Conservation (phyloP, 2,329 filamentous ascomycete genomes). For the Metarhizium guizhouense region DNA sequence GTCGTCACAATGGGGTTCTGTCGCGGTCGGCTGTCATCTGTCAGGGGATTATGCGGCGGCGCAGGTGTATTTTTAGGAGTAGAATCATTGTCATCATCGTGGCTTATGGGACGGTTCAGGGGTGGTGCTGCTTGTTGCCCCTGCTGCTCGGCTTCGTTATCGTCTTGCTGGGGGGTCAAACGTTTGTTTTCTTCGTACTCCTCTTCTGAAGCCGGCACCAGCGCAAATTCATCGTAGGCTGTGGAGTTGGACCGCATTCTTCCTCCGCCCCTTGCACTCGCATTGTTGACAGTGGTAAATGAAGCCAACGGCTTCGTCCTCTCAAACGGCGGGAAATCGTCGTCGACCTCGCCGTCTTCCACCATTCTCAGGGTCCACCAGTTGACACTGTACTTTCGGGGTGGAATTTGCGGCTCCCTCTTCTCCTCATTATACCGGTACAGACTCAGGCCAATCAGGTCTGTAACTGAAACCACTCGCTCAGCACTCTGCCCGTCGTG, state of each 20-base stretch:
- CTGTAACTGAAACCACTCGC: conserved; percentile 60
- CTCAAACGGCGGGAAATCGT: conserved; percentile 73
- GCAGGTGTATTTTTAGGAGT: conserved; percentile 17
- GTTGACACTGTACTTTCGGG: conserved; percentile 66
- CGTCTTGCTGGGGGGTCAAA: conserved; percentile 56
- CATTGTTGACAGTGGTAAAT: conserved; percentile 77
- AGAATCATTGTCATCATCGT: conserved; percentile 7
- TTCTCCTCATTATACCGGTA: conserved; percentile 74
- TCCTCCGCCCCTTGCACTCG: conserved; percentile 56
- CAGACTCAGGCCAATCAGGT: conserved; percentile 72
- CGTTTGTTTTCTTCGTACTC: conserved; percentile 62
- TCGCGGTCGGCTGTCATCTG: conserved; percentile 27
- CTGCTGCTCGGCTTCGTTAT: conserved; percentile 41
- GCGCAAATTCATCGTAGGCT: conserved; percentile 73
- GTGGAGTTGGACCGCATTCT: conserved; percentile 60
- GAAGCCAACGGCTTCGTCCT: conserved; percentile 65
- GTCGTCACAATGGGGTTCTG: conserved; percentile 55
- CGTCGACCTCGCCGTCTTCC: conserved; percentile 75
- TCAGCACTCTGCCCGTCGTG: conserved; percentile 56
- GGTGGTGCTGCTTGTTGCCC: conserved; percentile 3
- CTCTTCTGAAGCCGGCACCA: conserved; percentile 61
- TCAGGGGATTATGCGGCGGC: conserved; percentile 21
- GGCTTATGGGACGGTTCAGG: not conserved
- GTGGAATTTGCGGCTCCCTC: conserved; percentile 54
- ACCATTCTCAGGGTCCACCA: conserved; percentile 79